Evolutionary conservation across 75 land plant species (phyloP), one percentile per base, ranked within the genome.

Genomic region (Adiantum capillusveneris): DNA sequence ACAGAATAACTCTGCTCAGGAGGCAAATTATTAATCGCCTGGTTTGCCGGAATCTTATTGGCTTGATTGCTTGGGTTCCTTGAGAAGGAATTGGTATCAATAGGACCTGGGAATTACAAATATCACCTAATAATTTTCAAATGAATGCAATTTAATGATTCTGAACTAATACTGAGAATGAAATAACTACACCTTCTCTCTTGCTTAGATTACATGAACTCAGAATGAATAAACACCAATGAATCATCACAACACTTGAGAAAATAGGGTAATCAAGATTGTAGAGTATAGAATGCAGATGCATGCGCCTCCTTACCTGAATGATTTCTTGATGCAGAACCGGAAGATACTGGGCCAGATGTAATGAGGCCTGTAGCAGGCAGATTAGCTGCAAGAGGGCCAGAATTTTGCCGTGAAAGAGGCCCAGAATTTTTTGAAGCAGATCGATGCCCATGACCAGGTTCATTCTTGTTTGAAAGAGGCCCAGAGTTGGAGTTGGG

Each of bases 401-500:
- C 69, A 0, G 56, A 61, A 56, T 26, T 29, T 24, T 26, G 31
- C 17, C 27, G 31, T 21, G 57, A 54, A 26, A 56, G 28, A 20
- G 60, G 60, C 19, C 61, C 69, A 1, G 68, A 72, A 2, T 39
- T 44, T 31, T 52, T 44, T 19, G 26, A 31, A 20, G 17, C 37
- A 17, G 46, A 21, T n/a, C 22, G 50, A 14, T 21, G 50, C 5
- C 12, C 50, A 21, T 46, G 50, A 21, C 5, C 14, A 34, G 49
- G 25, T 16, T 64, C 66, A 25, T 41, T 52, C n/a, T 31, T 62
- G 22, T 60, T 53, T 12, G 59, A 50, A 13, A 77, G 65, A 11
- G 79, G 80, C 1, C 80, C 79, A n/a, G 80, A 77, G 17, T 68
- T 75, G 1, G 78, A 77, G 17, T 57, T 57, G 3, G 54, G 68